Conservation (phyloP, 306 rosid species). For the Quercus alba region DNA sequence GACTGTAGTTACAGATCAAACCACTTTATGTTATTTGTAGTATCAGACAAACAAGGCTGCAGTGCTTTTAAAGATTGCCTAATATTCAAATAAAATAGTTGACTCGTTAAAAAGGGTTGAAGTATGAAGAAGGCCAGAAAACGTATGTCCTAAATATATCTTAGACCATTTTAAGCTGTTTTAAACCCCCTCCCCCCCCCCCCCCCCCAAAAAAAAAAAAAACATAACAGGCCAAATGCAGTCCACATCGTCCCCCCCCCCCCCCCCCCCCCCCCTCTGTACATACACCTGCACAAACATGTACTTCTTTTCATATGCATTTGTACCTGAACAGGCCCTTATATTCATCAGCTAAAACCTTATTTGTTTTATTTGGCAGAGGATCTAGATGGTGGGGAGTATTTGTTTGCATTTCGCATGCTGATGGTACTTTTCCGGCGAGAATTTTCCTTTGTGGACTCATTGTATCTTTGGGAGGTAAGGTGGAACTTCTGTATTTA, state of each 20-base stretch:
- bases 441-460: slow-evolving; percentile 90
- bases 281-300: background rate
- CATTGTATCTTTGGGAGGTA: slow-evolving; percentile 98
- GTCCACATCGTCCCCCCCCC: background rate
- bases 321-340: background rate
- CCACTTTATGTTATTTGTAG: background rate
- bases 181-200: too few relatives aligned
- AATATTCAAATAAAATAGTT: background rate
- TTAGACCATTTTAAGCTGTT: too few relatives aligned
- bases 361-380: slow-evolving; percentile 56
- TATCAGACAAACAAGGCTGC: background rate
- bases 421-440: slow-evolving; percentile 96
- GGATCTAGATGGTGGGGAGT: slow-evolving; percentile 93
- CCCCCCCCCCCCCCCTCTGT: background rate
- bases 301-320: background rate
- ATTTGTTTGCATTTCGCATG: slow-evolving; percentile 96
- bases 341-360: slow-evolving; percentile 7
- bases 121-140: background rate
- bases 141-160: background rate
- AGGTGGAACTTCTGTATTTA: slow-evolving; percentile 21
- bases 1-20: background rate
- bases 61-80: background rate
- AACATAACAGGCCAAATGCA: too few relatives aligned
- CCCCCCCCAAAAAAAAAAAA: too few relatives aligned
- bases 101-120: background rate